A percentile compares a stretch with the other conserved stretches of the same genome.
These are phyloP conservation scores for Fusarium sp. DNA, from an alignment of 2,329 filamentous ascomycete species.

Conservation along the genomic window DNA sequence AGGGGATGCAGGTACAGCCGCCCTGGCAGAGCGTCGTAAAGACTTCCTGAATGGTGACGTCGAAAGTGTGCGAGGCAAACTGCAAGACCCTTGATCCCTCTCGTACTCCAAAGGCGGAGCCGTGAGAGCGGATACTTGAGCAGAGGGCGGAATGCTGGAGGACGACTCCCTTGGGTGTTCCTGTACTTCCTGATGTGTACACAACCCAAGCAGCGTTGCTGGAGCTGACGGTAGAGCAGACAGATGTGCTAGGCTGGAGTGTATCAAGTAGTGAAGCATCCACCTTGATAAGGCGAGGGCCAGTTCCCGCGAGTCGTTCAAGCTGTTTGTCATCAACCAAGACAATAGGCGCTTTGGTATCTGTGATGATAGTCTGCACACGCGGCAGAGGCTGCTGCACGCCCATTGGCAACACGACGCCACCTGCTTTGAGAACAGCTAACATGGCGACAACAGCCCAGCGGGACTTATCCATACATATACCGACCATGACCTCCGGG, in stretches of 20 bases:
- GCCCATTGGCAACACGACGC: neutral
- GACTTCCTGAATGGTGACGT: neutral
- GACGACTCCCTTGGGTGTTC: conserved; percentile 2
- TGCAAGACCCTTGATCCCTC: conserved; percentile 1
- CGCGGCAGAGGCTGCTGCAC: neutral
- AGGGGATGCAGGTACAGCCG: conserved; percentile 5
- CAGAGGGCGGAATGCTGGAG: neutral
- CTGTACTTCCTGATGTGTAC: conserved; percentile 9
- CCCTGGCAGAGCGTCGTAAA: conserved; percentile 9
- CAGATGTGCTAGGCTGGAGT: neutral
- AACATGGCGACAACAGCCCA: conserved; percentile 3
- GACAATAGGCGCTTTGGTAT: neutral
- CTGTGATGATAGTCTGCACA: neutral
- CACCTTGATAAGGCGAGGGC: neutral
- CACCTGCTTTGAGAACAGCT: neutral
- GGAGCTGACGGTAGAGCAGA: neutral
- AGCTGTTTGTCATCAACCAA: neutral
- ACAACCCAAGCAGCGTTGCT: conserved; percentile 6
- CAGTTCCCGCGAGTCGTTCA: neutral
- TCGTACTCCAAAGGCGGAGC: neutral
- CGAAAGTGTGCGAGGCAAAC: conserved; percentile 11
- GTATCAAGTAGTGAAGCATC: neutral
- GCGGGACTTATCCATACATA: neutral
- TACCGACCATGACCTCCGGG: neutral
- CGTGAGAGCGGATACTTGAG: conserved; percentile 9